phyloP scores from a whole-genome alignment of 163 green algal genomes.

The Botryococcus braunii region DNA sequence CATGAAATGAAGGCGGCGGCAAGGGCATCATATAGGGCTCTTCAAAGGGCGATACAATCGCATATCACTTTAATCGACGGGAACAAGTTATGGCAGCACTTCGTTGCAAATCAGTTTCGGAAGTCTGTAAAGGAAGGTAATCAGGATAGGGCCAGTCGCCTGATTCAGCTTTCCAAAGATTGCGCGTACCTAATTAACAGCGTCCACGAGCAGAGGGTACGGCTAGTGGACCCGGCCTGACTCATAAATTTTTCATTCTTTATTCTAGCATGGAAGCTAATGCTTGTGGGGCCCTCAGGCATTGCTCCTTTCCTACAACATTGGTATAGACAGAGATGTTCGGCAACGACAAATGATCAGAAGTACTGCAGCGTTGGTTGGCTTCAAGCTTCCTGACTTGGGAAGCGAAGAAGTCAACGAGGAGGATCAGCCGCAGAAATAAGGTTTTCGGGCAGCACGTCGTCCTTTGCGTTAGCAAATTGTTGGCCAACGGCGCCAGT shows the following conservation, averaged over 20 bases:
- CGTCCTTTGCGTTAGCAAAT: no score
- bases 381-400: slow-evolving; percentile 6
- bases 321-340: slow-evolving; percentile 30
- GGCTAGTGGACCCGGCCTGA: not conserved
- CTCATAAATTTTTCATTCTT: not conserved
- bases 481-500: no score
- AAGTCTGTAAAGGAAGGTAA: not conserved
- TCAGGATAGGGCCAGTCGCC: not conserved
- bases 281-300: slow-evolving; percentile 18
- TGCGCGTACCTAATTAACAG: slow-evolving; percentile 26
- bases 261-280: not conserved
- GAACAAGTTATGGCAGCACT: slow-evolving; percentile 4
- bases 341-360: slow-evolving; percentile 18
- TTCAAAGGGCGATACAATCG: not conserved
- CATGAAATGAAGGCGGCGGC: not conserved
- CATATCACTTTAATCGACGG: not conserved
- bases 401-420: no score
- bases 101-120: slow-evolving; percentile 2
- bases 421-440: no score
- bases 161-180: slow-evolving; percentile 24
- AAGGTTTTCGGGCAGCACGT: no score
- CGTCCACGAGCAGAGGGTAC: slow-evolving; percentile 26
- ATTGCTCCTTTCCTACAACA: slow-evolving; percentile 48
- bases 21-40: not conserved
- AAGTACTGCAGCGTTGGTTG: slow-evolving; percentile 3